These are phyloP conservation scores for Arxiozyma telluris DNA, from an alignment of 1,139 yeast genomes.

Conservation along the genomic window DNA sequence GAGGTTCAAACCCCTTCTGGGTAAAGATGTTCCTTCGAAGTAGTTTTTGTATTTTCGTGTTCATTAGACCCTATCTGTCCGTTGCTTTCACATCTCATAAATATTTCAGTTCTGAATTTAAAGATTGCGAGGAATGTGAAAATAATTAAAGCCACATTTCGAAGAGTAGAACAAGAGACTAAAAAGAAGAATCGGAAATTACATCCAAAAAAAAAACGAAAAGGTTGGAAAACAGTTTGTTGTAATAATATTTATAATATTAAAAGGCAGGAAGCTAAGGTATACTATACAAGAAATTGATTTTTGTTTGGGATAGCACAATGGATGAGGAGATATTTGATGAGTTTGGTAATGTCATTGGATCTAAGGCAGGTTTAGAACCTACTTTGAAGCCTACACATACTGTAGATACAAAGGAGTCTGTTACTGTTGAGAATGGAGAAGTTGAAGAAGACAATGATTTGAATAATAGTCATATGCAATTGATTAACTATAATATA, in stretches of 20 bases:
- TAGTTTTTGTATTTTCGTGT: not conserved
- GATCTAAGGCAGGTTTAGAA: conserved; percentile 6
- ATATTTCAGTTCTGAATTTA: not conserved
- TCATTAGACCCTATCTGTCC: too few species aligned
- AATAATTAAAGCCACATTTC: not conserved
- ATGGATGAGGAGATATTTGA: conserved; percentile 33
- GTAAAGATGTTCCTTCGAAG: too few species aligned
- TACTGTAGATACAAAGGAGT: not conserved
- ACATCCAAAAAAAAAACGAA: not conserved
- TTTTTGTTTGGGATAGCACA: not conserved
- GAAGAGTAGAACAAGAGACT: not conserved
- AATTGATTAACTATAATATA: conserved; percentile 20
- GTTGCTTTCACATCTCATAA: not conserved
- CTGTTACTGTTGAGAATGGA: not conserved
- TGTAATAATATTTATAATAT: too few species aligned
- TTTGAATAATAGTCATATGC: not conserved
- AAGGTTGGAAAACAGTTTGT: too few species aligned
- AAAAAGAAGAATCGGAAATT: not conserved
- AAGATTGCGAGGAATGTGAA: not conserved
- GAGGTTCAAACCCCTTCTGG: not conserved
- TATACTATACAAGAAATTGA: not conserved
- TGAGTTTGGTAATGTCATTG: conserved; percentile 46
- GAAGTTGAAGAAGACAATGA: conserved; percentile 2
- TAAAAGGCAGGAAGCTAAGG: not conserved
- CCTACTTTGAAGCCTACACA: not conserved